Percentiles rank a stretch among this genome's conserved stretches.
Conservation (phyloP, 2,329 filamentous ascomycete genomes). For the Trichoderma simmonsii region DNA sequence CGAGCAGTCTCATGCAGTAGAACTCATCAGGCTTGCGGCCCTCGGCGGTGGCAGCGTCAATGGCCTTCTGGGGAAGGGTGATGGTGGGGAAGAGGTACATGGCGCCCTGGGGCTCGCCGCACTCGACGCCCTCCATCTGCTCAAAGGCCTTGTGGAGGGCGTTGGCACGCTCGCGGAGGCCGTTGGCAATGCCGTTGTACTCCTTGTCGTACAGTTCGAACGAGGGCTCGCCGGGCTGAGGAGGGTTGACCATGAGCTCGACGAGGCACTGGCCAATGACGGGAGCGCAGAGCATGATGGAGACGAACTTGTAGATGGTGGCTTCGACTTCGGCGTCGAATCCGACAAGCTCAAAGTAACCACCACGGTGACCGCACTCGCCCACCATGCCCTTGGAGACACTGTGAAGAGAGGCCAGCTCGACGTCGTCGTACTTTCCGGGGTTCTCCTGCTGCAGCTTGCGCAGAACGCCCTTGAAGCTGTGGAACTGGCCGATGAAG, state of each 20-base stretch:
- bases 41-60: conserved; percentile 71
- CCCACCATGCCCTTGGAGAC: conserved; percentile 98
- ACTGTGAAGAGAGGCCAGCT: conserved; percentile 89
- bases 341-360: conserved; percentile 93
- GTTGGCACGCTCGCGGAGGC: conserved; percentile 73
- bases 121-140: conserved; percentile 94
- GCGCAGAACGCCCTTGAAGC: conserved; percentile 87
- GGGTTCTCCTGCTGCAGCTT: conserved; percentile 72
- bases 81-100: conserved; percentile 99
- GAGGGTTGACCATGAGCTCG: conserved; percentile 97
- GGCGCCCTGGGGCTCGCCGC: conserved; percentile 82
- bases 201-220: conserved; percentile 81
- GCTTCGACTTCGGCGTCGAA: conserved; percentile 83
- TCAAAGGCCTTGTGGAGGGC: conserved; percentile 88
- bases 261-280: conserved; percentile 95
- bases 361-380: conserved; percentile 95
- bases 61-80: conserved; percentile 69
- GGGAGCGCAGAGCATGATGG: conserved; percentile 92
- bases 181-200: conserved; percentile 77
- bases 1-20: conserved; percentile 86
- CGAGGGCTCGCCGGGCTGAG: conserved; percentile 76
- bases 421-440: conserved; percentile 76
- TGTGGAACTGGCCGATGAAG: conserved; percentile 89
- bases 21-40: conserved; percentile 82
- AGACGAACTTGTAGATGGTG: conserved; percentile 98